Evolutionary conservation across 176 grass and related monocot species (phyloP), one percentile per base, ranked within the genome.

Genomic region (Melocanna baccifera): DNA sequence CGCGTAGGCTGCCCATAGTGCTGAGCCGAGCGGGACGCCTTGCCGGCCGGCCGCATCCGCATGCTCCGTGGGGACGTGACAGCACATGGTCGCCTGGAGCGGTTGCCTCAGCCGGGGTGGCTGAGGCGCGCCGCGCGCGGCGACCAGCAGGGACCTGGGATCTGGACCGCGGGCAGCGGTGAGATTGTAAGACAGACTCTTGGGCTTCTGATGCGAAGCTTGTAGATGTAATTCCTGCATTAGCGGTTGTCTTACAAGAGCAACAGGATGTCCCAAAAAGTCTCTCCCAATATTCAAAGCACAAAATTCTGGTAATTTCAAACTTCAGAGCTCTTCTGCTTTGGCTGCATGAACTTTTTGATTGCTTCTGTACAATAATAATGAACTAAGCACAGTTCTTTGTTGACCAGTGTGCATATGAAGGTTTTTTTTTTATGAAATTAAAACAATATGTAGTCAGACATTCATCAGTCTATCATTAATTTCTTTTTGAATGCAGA

Each of bases 281-380:
- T 64, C 85, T 95, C 74, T 78, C 77, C 76, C 75, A 83, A 25
- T 95, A 95, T 76, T 85, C 86, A 64, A 92, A 76, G 70, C 93
- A 98, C 51, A 98, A 98, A 90, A 77, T 83, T 51, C 65, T 95
- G 85, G 92, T 94, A 88, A 75, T 50, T 64, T 86, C 36, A 43
- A 28, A 76, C 58, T 66, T 20, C 36, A 28, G n/a, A 39, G 30
- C 36, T 55, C 58, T 84, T 56, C 32, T 30, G 30, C n/a, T 19
- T 81, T 84, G 28, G 45, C 55, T 82, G 40, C 29, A 23, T 64
- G 53, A 75, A 78, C 78, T 37, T 53, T 84, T 70, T 63, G 22
- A 22, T 52, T 37, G 7, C 43, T 65, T 63, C 23, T 52, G 30
- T 72, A 69, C n/a, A 22, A 7, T 66, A 75, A 30, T 63, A 30